Evolutionary conservation across 108 stramenopile species (phyloP), one percentile per base, ranked within the genome.

Genomic region (Seminavis robusta): DNA sequence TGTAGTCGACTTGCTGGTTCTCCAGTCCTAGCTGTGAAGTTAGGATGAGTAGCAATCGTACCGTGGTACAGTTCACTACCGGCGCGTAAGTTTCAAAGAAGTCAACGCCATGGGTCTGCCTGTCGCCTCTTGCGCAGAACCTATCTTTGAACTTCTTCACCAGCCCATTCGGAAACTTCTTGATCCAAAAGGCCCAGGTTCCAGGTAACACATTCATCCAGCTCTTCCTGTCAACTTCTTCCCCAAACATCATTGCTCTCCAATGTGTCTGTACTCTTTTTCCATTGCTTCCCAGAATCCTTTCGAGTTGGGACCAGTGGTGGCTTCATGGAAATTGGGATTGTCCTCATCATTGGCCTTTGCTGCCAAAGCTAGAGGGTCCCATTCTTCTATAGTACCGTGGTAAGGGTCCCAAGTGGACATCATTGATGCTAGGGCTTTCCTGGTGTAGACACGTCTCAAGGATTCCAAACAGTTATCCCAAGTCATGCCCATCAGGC

Each of bases 31-130:
- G 32, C 4, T 56, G 8, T 1, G 42, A 32, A 11, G 49, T 32
- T 25, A 66, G 33, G 16, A 52, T 30, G 13, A 73, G 46, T 19
- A 73, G 34, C 16, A 60, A 15, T 16, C 72, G 54, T 30, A 73
- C 53, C 4, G 65, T 73, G 23, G 50, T 62, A 69, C 75, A 76
- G 11, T 54, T 46, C 1, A 76, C 75, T 5, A 78, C 67, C 29
- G 76, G 70, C 24, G 76, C 55, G 46, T 54, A 77, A 4, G 61
- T 67, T 17, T 77, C 70, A 65, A 62, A 65, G 51, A 52, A 77
- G 52, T 77, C 70, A 33, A 77, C 57, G 5, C 76, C 77, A 42
- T 73, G 62, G 19, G 43, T 19, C 50, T 78, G 77, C 16, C 31
- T 38, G 31, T 78, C 67, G 2, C 67, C 67, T 21, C 77, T 27